Evolutionary conservation across 2,329 filamentous ascomycete species (phyloP).

Genomic region (Verticillium alfalfae): DNA sequence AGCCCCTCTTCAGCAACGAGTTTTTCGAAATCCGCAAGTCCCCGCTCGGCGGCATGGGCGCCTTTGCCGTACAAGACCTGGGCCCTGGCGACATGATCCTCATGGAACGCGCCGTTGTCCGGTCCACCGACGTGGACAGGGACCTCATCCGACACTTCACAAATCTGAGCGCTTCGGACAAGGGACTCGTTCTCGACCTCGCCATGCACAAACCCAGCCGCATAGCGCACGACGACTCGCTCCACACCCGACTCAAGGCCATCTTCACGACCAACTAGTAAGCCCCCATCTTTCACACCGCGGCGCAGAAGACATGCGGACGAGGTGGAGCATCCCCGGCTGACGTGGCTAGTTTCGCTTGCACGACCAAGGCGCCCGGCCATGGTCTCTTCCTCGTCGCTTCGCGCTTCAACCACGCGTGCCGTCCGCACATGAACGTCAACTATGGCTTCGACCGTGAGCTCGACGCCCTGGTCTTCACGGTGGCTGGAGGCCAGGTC

Average conservation of each 20-base stretch:
- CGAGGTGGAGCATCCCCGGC: no score
- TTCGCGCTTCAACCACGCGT: constrained; percentile 56
- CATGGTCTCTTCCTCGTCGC: constrained; percentile 43
- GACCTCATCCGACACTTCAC: constrained; percentile 12
- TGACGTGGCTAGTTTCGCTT: constrained; percentile 19
- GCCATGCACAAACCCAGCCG: constrained; percentile 22
- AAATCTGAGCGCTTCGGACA: constrained; percentile 22
- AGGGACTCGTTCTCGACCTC: constrained; percentile 28
- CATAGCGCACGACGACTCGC: background rate
- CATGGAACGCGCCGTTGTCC: constrained; percentile 36
- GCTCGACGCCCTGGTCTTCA: constrained; percentile 32
- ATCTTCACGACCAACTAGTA: background rate
- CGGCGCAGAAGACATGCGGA: no score
- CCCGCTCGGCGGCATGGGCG: constrained; percentile 36
- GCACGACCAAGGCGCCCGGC: constrained; percentile 8
- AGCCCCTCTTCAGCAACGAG: constrained; percentile 27
- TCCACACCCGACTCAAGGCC: background rate
- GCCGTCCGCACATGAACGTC: constrained; percentile 34
- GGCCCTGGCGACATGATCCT: constrained; percentile 32
- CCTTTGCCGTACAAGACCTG: constrained; percentile 36
- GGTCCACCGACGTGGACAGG: constrained; percentile 13
- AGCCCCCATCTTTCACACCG: no score
- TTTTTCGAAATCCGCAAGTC: constrained; percentile 35
- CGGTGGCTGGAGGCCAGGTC: constrained; percentile 25
- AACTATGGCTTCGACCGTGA: constrained; percentile 33